Evolutionary conservation across 2,329 filamentous ascomycete species (phyloP).

Genomic region (Lasiodiplodia sp.): DNA sequence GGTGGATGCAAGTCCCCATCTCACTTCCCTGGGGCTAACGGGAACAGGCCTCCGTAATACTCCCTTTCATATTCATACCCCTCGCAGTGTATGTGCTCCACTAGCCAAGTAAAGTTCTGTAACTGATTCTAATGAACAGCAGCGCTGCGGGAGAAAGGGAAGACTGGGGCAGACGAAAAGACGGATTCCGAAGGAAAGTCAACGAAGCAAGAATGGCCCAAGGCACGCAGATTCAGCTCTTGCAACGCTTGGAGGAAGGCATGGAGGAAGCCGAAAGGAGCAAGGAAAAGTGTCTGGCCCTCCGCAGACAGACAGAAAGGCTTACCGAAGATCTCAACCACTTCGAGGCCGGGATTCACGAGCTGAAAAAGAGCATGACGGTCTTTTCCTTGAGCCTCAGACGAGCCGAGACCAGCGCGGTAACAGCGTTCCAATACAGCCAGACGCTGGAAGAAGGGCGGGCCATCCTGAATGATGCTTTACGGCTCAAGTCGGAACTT

Average conservation of each 20-base stretch:
- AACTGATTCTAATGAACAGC: background rate
- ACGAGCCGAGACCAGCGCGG: slow-evolving; percentile 12
- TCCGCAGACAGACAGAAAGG: background rate
- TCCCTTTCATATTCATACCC: slow-evolving; percentile 17
- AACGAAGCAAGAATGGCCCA: slow-evolving; percentile 1
- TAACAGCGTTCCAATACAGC: slow-evolving; percentile 23
- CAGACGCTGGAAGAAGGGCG: slow-evolving; percentile 24
- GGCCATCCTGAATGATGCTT: slow-evolving; percentile 10
- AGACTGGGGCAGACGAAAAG: slow-evolving; percentile 7
- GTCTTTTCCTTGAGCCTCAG: slow-evolving; percentile 1
- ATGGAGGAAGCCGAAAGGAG: background rate
- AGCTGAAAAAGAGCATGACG: slow-evolving; percentile 16
- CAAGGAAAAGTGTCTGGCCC: background rate
- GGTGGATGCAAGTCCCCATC: background rate
- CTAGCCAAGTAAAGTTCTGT: accelerated
- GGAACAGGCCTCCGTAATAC: slow-evolving; percentile 1
- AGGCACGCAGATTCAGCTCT: background rate
- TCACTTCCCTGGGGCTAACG: background rate
- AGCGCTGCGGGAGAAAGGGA: background rate
- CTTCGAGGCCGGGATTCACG: slow-evolving; percentile 10
- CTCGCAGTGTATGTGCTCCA: slow-evolving; percentile 2
- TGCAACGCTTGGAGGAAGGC: background rate
- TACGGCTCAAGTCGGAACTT: slow-evolving; percentile 3
- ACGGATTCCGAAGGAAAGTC: slow-evolving; percentile 15
- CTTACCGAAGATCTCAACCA: slow-evolving; percentile 3